Evolutionary conservation across 129 eudicot species (phyloP).

Genomic region (Chrysanthemum seticuspe): DNA sequence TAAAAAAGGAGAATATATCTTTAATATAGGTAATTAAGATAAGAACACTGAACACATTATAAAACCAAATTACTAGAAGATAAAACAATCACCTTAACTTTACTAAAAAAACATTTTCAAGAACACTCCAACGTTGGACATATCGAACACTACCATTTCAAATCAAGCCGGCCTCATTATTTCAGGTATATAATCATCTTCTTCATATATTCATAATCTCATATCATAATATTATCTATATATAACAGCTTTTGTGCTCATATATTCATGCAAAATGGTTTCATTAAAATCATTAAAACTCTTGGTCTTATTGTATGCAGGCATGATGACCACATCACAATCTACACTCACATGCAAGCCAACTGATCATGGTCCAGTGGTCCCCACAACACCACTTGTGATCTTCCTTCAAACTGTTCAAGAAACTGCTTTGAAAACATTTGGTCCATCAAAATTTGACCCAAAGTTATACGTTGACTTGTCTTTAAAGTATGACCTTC

Average conservation of each 20-base stretch:
- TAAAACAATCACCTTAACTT: neutral
- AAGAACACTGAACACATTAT: neutral
- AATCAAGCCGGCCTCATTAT: conserved; percentile 26
- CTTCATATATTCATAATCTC: neutral
- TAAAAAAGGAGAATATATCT: no score
- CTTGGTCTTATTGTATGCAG: conserved; percentile 25
- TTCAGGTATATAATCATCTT: conserved; percentile 8
- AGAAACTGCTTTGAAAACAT: conserved; percentile 59
- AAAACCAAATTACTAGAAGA: conserved; percentile 5
- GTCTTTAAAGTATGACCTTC: conserved; percentile 58
- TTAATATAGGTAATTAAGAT: neutral
- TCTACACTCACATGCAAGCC: conserved; percentile 20
- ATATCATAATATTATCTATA: no score
- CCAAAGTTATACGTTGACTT: conserved; percentile 77
- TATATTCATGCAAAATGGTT: conserved; percentile 27
- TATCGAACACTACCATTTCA: neutral
- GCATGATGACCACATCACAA: conserved; percentile 20
- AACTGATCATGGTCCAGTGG: conserved; percentile 52
- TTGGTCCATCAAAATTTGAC: conserved; percentile 63
- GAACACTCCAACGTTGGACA: neutral
- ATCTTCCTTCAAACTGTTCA: conserved; percentile 60
- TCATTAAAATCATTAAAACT: neutral
- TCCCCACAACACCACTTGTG: conserved; percentile 72
- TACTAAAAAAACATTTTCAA: neutral
- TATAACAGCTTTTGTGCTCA: neutral